Evolutionary conservation across 257 asterid genomes (phyloP).

Genomic region (Salvia miltiorrhiza): DNA sequence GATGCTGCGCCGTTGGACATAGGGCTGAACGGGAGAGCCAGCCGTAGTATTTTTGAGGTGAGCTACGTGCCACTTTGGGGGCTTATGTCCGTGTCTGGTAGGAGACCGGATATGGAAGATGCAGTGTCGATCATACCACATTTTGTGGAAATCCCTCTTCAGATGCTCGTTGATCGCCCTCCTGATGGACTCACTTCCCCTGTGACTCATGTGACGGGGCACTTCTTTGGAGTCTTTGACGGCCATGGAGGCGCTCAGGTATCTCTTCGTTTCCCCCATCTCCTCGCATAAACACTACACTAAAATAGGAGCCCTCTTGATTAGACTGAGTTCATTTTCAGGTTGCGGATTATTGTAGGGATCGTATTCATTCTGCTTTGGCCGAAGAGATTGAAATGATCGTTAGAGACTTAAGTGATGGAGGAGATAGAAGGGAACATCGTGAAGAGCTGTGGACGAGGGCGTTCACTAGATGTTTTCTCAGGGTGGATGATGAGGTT

Average conservation of each 20-base stretch:
- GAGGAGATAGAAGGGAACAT: constrained; percentile 6
- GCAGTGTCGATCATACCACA: constrained; percentile 62
- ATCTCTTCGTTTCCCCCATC: not conserved
- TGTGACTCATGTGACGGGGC: constrained; percentile 69
- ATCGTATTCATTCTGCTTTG: constrained; percentile 69
- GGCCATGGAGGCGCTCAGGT: constrained; percentile 99
- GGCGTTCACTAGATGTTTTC: constrained; percentile 62
- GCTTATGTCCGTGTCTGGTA: constrained; percentile 64
- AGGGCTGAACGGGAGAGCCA: constrained; percentile 22
- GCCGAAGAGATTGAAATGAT: constrained; percentile 57
- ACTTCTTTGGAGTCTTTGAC: constrained; percentile 93
- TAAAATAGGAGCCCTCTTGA: not conserved
- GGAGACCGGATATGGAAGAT: constrained; percentile 97
- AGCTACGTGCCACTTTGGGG: constrained; percentile 92
- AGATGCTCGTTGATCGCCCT: constrained; percentile 57
- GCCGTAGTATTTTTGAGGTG: constrained; percentile 77
- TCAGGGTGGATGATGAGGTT: constrained; percentile 79
- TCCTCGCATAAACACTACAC: not conserved
- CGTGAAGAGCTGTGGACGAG: constrained; percentile 68
- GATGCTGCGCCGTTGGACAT: constrained; percentile 30
- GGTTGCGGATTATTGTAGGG: constrained; percentile 90
- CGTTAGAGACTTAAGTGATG: constrained; percentile 27
- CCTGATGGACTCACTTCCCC: constrained; percentile 44
- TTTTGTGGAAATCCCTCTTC: constrained; percentile 58
- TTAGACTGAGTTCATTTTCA: constrained; percentile 21